These are phyloP conservation scores for Zea luxurians DNA, from an alignment of 176 grass and related monocot genomes.

Conservation along the genomic window DNA sequence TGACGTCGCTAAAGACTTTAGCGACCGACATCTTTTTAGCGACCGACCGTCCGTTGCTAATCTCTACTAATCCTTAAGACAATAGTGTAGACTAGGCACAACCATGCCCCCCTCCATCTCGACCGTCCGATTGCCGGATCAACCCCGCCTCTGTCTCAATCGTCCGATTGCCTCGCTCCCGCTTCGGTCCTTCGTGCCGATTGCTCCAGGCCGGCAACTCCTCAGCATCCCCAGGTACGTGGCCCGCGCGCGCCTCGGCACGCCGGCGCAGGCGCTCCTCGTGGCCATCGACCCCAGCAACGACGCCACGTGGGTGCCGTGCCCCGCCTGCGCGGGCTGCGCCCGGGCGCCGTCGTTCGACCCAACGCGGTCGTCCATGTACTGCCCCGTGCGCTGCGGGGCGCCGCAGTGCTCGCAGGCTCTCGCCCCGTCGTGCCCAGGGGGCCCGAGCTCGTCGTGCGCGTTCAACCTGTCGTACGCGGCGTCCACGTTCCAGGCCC, in stretches of 20 bases:
- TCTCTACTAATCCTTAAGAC: too few species aligned
- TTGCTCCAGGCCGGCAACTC: slow-evolving; percentile 65
- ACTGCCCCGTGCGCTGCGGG: slow-evolving; percentile 51
- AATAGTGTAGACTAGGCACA: too few species aligned
- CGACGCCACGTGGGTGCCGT: slow-evolving; percentile 77
- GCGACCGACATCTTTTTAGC: too few species aligned
- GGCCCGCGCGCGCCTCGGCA: slow-evolving; percentile 60
- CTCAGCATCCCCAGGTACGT: slow-evolving; percentile 75
- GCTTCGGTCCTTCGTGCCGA: slow-evolving; percentile 37
- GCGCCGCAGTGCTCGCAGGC: slow-evolving; percentile 53
- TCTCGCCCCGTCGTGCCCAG: slow-evolving; percentile 54
- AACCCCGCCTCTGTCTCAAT: too few species aligned
- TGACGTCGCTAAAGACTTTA: too few species aligned
- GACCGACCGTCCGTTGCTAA: too few species aligned
- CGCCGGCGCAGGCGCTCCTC: slow-evolving; percentile 61
- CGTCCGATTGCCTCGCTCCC: too few species aligned
- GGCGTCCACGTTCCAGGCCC: slow-evolving; percentile 55
- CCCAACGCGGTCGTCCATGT: slow-evolving; percentile 51
- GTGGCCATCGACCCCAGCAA: slow-evolving; percentile 83
- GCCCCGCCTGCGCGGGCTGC: slow-evolving; percentile 60
- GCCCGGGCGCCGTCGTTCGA: slow-evolving; percentile 38
- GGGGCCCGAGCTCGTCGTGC: too few species aligned
- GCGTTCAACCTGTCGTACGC: slow-evolving; percentile 67
- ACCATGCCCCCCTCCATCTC: too few species aligned
- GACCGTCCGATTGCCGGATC: too few species aligned